These are phyloP conservation scores for Colletotrichum sp. DNA, from an alignment of 2,329 filamentous ascomycete genomes.

Conservation along the genomic window DNA sequence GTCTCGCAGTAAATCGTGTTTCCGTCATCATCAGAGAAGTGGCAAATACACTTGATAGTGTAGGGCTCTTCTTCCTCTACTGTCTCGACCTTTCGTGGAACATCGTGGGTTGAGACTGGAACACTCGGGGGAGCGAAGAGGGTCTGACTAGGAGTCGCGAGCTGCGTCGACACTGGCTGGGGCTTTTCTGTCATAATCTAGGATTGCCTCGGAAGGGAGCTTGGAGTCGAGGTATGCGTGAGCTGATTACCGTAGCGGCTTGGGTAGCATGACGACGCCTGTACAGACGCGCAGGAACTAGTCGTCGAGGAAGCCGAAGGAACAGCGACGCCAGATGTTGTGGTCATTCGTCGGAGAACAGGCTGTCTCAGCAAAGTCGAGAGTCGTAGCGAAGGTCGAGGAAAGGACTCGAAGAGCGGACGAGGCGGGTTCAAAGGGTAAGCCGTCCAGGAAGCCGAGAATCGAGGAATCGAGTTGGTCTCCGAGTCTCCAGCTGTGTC, in stretches of 20 bases:
- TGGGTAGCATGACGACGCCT: conserved; percentile 65
- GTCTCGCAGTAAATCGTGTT: conserved; percentile 95
- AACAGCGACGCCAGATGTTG: background rate
- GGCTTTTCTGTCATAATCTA: conserved; percentile 70
- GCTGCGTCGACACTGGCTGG: conserved; percentile 57
- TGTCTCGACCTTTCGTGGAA: conserved; percentile 53
- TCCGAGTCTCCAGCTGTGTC: background rate
- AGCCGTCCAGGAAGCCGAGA: background rate
- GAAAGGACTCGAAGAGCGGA: background rate
- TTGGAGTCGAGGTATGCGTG: conserved; percentile 39
- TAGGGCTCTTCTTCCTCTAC: conserved; percentile 80
- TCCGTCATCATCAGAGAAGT: conserved; percentile 92
- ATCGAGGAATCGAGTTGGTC: background rate
- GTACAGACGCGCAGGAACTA: conserved; percentile 40
- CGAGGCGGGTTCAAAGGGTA: background rate
- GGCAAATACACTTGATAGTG: conserved; percentile 98
- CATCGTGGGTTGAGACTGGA: conserved; percentile 43
- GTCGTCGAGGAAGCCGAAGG: background rate
- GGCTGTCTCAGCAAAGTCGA: background rate
- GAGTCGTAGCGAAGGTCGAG: background rate
- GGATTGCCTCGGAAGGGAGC: conserved; percentile 45
- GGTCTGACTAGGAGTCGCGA: conserved; percentile 60
- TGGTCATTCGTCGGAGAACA: conserved; percentile 16
- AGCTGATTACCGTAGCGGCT: conserved; percentile 54
- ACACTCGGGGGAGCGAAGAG: conserved; percentile 45